Evolutionary conservation across 495 filamentous ascomycete species (phyloP).

Genomic region (Neurospora sp.): DNA sequence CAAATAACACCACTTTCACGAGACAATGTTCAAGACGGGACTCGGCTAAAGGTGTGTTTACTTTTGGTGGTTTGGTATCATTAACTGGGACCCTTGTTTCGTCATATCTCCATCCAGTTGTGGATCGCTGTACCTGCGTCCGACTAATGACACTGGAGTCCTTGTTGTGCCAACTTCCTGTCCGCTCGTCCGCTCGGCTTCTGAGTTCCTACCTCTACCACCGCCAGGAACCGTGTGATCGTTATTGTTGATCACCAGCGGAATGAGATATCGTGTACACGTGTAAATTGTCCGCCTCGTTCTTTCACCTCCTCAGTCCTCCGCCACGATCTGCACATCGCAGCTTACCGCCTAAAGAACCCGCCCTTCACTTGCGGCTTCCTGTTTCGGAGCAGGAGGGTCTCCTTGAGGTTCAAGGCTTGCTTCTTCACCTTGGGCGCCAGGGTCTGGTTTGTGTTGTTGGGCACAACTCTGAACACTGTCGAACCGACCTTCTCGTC

Average conservation of each 20-base stretch:
- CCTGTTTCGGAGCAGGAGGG: slow-evolving; percentile 26
- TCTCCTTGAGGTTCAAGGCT: slow-evolving; percentile 21
- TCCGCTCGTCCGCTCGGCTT: not conserved
- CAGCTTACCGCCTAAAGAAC: slow-evolving; percentile 26
- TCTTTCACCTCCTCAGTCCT: not conserved
- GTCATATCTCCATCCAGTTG: not conserved
- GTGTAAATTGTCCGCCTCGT: not conserved
- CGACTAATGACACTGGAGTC: not conserved
- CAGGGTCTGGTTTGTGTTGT: slow-evolving; percentile 19
- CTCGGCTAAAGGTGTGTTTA: not conserved
- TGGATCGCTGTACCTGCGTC: not conserved
- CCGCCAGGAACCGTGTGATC: not conserved
- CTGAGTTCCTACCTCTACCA: not conserved
- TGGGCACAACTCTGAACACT: slow-evolving; percentile 29
- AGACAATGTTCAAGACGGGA: not conserved
- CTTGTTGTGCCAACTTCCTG: not conserved
- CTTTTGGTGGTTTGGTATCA: not conserved
- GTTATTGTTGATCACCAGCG: not conserved
- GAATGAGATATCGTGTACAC: not conserved
- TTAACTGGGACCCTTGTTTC: not conserved
- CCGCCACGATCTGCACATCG: slow-evolving; percentile 7
- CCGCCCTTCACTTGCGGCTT: slow-evolving; percentile 18
- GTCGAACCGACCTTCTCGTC: slow-evolving; percentile 32
- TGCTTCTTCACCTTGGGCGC: slow-evolving; percentile 30
- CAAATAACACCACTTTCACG: not conserved